Evolutionary conservation across 805 yeast species (phyloP).

Genomic region (Wickerhamiella alocasiicola): DNA sequence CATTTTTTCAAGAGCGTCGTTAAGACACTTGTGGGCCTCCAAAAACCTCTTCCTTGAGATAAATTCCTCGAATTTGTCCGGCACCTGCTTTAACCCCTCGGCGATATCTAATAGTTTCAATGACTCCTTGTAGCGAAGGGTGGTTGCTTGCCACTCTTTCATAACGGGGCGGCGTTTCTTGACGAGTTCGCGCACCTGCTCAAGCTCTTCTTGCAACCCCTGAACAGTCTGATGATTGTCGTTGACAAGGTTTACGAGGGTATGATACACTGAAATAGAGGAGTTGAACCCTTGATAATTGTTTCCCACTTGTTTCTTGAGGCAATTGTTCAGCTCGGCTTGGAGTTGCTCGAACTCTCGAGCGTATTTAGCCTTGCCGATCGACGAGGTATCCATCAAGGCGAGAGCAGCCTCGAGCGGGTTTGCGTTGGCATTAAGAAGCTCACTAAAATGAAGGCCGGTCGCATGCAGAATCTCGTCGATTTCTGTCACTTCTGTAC

Average conservation of each 20-base stretch:
- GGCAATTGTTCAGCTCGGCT: slow-evolving; percentile 40
- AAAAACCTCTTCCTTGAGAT: slow-evolving; percentile 61
- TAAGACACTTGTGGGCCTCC: slow-evolving; percentile 47
- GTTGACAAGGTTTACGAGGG: slow-evolving; percentile 48
- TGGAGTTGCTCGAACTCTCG: slow-evolving; percentile 55
- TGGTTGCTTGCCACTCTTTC: slow-evolving; percentile 50
- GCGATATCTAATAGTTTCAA: slow-evolving; percentile 58
- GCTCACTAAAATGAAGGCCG: slow-evolving; percentile 25
- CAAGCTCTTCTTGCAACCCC: slow-evolving; percentile 38
- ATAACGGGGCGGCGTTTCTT: slow-evolving; percentile 44
- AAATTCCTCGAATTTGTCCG: slow-evolving; percentile 50
- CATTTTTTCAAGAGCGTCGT: slow-evolving; percentile 30
- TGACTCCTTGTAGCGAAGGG: slow-evolving; percentile 52
- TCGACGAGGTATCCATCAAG: slow-evolving; percentile 73
- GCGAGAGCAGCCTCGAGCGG: slow-evolving; percentile 79
- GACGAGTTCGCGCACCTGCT: slow-evolving; percentile 38
- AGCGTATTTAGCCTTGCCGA: slow-evolving; percentile 71
- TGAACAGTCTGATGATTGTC: slow-evolving; percentile 51
- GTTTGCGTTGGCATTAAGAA: slow-evolving; percentile 46
- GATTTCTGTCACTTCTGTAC: slow-evolving; percentile 18
- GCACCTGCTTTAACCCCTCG: slow-evolving; percentile 44
- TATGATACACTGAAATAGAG: slow-evolving; percentile 72
- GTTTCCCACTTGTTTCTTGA: slow-evolving; percentile 59
- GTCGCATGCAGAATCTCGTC: slow-evolving; percentile 16
- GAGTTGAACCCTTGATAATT: slow-evolving; percentile 60